A percentile compares a stretch with the other conserved stretches of the same genome.
Evolutionary conservation across 1,284 basidiomycete genomes (phyloP).

Genomic region (Meira nashicola): DNA sequence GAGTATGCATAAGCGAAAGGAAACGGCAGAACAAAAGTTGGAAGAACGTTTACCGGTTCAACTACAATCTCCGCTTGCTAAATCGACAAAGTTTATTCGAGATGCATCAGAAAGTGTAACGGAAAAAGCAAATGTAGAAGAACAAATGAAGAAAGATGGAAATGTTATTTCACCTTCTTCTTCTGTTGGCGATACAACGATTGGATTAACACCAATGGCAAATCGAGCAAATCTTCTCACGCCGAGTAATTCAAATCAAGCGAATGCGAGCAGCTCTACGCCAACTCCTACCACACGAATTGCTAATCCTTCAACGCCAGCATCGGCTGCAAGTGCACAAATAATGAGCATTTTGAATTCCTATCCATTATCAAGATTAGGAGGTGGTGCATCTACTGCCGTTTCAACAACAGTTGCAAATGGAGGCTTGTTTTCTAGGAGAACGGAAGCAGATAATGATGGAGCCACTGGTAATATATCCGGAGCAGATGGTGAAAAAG

Average conservation of each 20-base stretch:
- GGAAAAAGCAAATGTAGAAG: neutral
- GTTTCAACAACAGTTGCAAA: constrained; percentile 35
- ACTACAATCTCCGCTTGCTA: constrained; percentile 13
- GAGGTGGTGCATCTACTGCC: constrained; percentile 26
- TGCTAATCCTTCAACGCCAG: constrained; percentile 6
- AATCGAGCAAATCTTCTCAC: neutral
- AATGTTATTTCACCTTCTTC: neutral
- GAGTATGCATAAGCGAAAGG: neutral
- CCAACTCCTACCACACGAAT: constrained; percentile 11
- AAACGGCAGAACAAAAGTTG: neutral
- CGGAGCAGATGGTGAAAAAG: constrained; percentile 5
- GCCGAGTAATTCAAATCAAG: neutral
- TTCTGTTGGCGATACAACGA: neutral
- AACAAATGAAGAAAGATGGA: neutral
- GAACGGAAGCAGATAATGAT: neutral
- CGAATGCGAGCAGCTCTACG: neutral
- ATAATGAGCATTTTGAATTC: constrained; percentile 42
- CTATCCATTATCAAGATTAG: constrained; percentile 36
- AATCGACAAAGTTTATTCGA: constrained; percentile 1
- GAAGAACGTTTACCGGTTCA: constrained; percentile 13
- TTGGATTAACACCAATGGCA: neutral
- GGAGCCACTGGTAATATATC: no score
- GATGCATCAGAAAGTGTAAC: neutral
- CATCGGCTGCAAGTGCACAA: constrained; percentile 20
- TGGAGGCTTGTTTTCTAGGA: constrained; percentile 15